phyloP scores from a whole-genome alignment of 371 early-diverging fungal species.

The Actinomortierella ambigua region DNA sequence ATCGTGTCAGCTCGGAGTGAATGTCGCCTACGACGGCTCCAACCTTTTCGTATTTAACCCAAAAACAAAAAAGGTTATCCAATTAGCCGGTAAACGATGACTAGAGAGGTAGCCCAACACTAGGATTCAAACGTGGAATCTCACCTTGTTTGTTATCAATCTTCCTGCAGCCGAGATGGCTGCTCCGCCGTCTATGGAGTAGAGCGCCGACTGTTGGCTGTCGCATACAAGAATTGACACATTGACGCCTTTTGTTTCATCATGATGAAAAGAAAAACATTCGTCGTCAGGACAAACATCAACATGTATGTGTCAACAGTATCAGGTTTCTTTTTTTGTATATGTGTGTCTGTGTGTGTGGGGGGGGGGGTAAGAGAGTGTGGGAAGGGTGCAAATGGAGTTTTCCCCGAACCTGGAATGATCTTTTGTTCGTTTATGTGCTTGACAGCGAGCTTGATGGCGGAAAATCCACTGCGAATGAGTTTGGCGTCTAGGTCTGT shows the following conservation, averaged over 20 bases:
- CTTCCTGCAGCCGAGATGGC: constrained; percentile 21
- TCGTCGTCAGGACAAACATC: not conserved
- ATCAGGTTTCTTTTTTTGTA: no score
- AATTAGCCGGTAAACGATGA: no score
- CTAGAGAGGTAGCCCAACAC: no score
- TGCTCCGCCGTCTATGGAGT: constrained; percentile 14
- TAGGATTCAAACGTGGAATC: not conserved
- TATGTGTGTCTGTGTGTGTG: no score
- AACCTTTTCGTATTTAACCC: constrained; percentile 18
- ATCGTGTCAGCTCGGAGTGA: constrained; percentile 56
- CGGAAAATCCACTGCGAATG: constrained; percentile 15
- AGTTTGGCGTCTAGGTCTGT: not conserved
- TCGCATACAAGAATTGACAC: constrained; percentile 16
- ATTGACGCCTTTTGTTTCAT: constrained; percentile 7
- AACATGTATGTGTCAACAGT: not conserved
- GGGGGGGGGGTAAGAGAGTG: no score
- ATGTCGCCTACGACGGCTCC: constrained; percentile 65
- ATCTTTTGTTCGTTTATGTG: constrained; percentile 13
- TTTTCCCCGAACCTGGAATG: constrained; percentile 27
- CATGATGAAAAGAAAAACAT: not conserved
- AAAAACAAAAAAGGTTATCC: constrained; percentile 1
- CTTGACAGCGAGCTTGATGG: constrained; percentile 19
- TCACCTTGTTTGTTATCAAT: constrained; percentile 16
- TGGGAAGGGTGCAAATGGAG: no score
- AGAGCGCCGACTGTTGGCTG: constrained; percentile 16